Base-by-base conservation (phyloP, 2,329 filamentous ascomycete genomes). In the Claviceps africana region DNA sequence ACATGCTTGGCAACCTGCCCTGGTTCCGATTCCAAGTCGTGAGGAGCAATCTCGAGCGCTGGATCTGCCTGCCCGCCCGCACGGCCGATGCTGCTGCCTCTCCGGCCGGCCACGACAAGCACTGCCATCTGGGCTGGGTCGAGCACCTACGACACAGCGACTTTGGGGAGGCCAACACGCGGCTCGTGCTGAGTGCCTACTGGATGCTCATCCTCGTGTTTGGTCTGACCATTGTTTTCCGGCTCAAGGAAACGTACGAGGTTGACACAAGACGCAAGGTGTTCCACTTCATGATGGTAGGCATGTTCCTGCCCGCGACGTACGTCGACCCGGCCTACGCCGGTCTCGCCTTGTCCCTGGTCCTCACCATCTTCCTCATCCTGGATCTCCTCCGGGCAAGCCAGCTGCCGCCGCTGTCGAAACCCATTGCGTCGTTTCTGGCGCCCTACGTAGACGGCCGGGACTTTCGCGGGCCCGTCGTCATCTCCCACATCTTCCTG, bases 241-340 rank as follows among this genome's bases (percentile, higher is more conserved):
- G 76, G 43, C 77, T 95, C 39, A 86, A 85, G 42, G 73, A 81
- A 3, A 73, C 87, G 48, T 90, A 86, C 58, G 90, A 96, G 68
- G 91, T 98, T 47, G 93, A 98, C 68, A 98, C 93, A 1, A 81
- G 93, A 48, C 82, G 93, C 49, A 98, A 98, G 67, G 87, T 97
- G 25, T 98, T 98, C 66, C 93, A 98, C 67, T 94, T 94, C 59
- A 95, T 91, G 77, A 97, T 97, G 86, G 91, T 97, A 8, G 82
- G 82, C 52, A 96, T 98, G 88, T 83, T 98, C 52, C 75, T 97
- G 2, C 90, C 93, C 0, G 82, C 87, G 1, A 86, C 85, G 2
- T 96, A 82, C 64, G 71, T 97, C 56, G 93, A 98, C 65, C 91
- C 93, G 1, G 76, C 83, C 42, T 97, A 88, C 66, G 82, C 83